These are phyloP conservation scores for Trichoderma simmonsii DNA, from an alignment of 2,329 filamentous ascomycete genomes.

Conservation along the genomic window DNA sequence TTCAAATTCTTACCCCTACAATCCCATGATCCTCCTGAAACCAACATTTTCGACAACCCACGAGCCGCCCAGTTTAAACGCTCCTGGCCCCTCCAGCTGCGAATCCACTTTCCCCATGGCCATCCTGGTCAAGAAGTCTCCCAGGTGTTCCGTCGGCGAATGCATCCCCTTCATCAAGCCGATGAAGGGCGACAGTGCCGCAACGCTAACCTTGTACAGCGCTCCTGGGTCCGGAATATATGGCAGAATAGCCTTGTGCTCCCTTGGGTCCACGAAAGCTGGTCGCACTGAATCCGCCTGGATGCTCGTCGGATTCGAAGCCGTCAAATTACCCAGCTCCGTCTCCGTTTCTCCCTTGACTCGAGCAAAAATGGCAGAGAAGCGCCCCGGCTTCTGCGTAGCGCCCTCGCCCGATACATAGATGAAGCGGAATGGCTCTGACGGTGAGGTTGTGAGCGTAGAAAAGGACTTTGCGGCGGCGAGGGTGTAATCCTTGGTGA, in stretches of 20 bases:
- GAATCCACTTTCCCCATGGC: conserved; percentile 40
- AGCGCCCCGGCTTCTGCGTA: conserved; percentile 52
- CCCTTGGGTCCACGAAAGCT: conserved; percentile 51
- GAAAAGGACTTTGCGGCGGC: conserved; percentile 61
- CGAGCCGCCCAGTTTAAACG: conserved; percentile 36
- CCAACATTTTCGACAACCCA: conserved; percentile 36
- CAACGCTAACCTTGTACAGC: conserved; percentile 12
- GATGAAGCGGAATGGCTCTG: conserved; percentile 63
- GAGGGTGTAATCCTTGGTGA: conserved; percentile 65
- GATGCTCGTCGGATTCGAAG: conserved; percentile 43
- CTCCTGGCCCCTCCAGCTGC: conserved; percentile 28
- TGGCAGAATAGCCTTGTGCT: conserved; percentile 41
- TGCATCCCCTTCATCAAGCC: conserved; percentile 22
- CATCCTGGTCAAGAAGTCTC: conserved; percentile 43
- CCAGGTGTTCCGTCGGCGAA: conserved; percentile 45
- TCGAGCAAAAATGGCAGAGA: conserved; percentile 56
- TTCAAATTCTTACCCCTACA: conserved; percentile 21
- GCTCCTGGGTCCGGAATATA: conserved; percentile 38
- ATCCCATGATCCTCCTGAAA: conserved; percentile 34
- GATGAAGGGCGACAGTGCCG: conserved; percentile 29
- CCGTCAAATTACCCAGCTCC: conserved; percentile 52
- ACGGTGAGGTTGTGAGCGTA: conserved; percentile 35
- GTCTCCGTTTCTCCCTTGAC: conserved; percentile 67
- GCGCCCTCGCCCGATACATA: conserved; percentile 66
- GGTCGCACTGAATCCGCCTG: conserved; percentile 58